Conservation (phyloP, 2,329 filamentous ascomycete genomes). For the Aphanoascus verrucosus region DNA sequence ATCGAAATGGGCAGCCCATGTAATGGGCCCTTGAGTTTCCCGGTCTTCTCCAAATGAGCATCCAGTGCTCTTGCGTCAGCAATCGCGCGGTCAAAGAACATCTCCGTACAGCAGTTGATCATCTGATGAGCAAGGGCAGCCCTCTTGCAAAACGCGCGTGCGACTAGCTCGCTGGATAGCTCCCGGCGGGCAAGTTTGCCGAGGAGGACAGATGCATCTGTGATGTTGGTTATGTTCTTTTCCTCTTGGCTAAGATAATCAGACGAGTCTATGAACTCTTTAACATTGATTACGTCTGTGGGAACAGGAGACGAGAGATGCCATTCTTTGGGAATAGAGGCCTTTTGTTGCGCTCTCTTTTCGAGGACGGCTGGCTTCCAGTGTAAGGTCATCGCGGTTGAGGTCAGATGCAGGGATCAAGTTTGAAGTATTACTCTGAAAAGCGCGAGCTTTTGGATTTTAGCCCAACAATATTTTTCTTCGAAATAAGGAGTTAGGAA, state of each 20-base stretch:
- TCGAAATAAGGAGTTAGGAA: neutral
- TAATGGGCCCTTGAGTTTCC: slow-evolving; percentile 20
- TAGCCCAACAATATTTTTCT: neutral
- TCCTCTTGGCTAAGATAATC: slow-evolving; percentile 7
- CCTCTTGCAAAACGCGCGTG: slow-evolving; percentile 21
- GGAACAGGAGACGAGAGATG: slow-evolving; percentile 4
- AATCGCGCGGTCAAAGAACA: slow-evolving; percentile 19
- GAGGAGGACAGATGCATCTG: slow-evolving; percentile 9
- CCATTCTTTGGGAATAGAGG: slow-evolving; percentile 12
- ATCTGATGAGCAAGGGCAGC: slow-evolving; percentile 22
- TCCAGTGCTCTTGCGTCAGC: slow-evolving; percentile 18
- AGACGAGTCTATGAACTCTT: slow-evolving; percentile 9
- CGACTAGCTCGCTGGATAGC: slow-evolving; percentile 19
- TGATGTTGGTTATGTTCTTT: slow-evolving; percentile 8
- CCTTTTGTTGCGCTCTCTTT: slow-evolving; percentile 9
- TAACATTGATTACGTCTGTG: slow-evolving; percentile 1
- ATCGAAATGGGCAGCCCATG: slow-evolving; percentile 23
- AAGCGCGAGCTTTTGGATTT: too few relatives aligned
- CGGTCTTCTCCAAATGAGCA: slow-evolving; percentile 14
- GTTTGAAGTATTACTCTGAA: too few relatives aligned
- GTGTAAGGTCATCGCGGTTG: slow-evolving; percentile 3
- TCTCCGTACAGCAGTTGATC: slow-evolving; percentile 19
- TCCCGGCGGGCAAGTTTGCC: slow-evolving; percentile 11
- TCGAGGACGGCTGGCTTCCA: slow-evolving; percentile 12
- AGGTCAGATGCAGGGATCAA: too few relatives aligned